Conservation (phyloP, 1,139 yeast species). For the Yamadazyma trypodendri region DNA sequence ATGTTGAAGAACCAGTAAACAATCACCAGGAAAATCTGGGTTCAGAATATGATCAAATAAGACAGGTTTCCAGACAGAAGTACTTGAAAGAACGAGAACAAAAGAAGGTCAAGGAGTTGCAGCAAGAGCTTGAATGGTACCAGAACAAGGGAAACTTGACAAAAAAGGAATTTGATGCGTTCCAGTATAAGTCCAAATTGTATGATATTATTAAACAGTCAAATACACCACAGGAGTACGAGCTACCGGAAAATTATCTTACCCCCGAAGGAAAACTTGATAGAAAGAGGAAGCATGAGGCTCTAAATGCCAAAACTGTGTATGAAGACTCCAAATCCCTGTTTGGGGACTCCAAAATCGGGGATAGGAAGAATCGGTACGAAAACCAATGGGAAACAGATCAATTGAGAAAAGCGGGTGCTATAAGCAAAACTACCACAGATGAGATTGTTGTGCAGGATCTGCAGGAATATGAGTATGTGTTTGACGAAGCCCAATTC, state of each 20-base stretch:
- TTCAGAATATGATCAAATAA: slow-evolving; percentile 9
- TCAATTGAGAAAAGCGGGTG: slow-evolving; percentile 53
- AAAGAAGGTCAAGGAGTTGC: slow-evolving; percentile 21
- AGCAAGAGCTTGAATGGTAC: slow-evolving; percentile 43
- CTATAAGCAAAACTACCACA: slow-evolving; percentile 26
- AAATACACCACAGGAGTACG: slow-evolving; percentile 39
- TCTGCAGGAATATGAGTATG: slow-evolving; percentile 66
- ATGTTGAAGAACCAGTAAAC: too few relatives aligned
- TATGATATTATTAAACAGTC: slow-evolving; percentile 32
- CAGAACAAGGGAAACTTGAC: slow-evolving; percentile 44
- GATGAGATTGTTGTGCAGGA: slow-evolving; percentile 49
- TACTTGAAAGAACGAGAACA: slow-evolving; percentile 35
- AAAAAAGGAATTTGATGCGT: slow-evolving; percentile 50
- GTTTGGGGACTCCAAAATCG: slow-evolving; percentile 9
- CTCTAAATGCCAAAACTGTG: slow-evolving; percentile 29
- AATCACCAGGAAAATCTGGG: too few relatives aligned
- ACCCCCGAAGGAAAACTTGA: slow-evolving; percentile 54
- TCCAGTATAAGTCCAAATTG: slow-evolving; percentile 48
- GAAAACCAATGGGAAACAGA: slow-evolving; percentile 65
- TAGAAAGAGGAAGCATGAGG: slow-evolving; percentile 44
- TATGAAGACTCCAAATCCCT: slow-evolving; percentile 1
- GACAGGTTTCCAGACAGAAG: slow-evolving; percentile 18
- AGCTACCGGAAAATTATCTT: slow-evolving; percentile 57
- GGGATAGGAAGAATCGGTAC: slow-evolving; percentile 16
- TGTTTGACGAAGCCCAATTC: slow-evolving; percentile 75